Conservation (phyloP, 75 land plant species). For the Selaginella moellendorffii region DNA sequence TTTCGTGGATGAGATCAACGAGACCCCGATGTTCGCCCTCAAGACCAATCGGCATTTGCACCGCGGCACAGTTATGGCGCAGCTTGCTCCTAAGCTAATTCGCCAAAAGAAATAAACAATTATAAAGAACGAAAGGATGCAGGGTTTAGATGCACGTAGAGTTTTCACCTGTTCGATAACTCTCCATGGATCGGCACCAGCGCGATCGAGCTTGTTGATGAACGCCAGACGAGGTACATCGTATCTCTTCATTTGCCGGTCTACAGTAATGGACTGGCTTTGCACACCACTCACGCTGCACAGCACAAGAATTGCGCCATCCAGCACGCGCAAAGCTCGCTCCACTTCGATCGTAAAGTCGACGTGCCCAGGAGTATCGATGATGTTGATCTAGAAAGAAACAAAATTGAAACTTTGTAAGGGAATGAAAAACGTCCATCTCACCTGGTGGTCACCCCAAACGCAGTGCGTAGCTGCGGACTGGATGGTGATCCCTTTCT, state of each 20-base stretch:
- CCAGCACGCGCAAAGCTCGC: constrained; percentile 93
- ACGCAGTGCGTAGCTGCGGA: constrained; percentile 96
- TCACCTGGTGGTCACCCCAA: constrained; percentile 88
- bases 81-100: constrained; percentile 91
- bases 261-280: constrained; percentile 97
- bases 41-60: constrained; percentile 90
- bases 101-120: too few relatives aligned
- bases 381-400: constrained; percentile 65
- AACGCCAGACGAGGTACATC: constrained; percentile 92
- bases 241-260: constrained; percentile 93
- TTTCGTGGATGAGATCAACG: constrained; percentile 74
- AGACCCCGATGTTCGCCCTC: constrained; percentile 85
- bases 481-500: constrained; percentile 96
- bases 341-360: constrained; percentile 99
- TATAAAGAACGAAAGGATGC: too few relatives aligned
- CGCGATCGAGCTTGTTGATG: constrained; percentile 91
- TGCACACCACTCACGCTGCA: constrained; percentile 99
- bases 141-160: too few relatives aligned
- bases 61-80: constrained; percentile 86
- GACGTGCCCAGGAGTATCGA: constrained; percentile 99
- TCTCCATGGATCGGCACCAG: constrained; percentile 99
- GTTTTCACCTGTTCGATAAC: constrained; percentile 70
- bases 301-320: constrained; percentile 96
- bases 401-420: not conserved
- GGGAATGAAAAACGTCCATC: too few relatives aligned